Percentiles rank a stretch among this genome's conserved stretches.
Conservation (phyloP, 106 monocot species). For the Dendrobium catenatum region DNA sequence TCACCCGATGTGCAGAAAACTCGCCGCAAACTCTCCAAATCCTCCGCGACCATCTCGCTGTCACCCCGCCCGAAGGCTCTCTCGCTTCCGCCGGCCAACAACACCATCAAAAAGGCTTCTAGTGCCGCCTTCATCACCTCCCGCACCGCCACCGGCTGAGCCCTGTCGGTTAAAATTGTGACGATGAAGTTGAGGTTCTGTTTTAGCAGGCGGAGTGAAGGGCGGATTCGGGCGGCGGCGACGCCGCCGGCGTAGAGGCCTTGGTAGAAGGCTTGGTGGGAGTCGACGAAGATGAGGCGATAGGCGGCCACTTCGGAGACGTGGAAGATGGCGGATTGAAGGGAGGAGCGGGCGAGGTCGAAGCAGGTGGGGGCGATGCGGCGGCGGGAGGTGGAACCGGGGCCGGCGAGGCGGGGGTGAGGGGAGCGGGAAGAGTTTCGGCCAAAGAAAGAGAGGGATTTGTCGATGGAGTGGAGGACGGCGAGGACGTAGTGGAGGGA, state of each 20-base stretch:
- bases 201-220: conserved; percentile 10
- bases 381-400: conserved; percentile 5
- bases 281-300: conserved; percentile 31
- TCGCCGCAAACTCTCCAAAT: conserved; percentile 22
- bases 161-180: conserved; percentile 23
- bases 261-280: conserved; percentile 16
- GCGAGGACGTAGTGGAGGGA: conserved; percentile 36
- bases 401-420: not conserved
- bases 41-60: conserved; percentile 22
- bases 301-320: conserved; percentile 30
- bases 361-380: conserved; percentile 12
- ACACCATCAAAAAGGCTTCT: conserved; percentile 29
- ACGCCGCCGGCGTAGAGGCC: conserved; percentile 15
- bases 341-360: conserved; percentile 23
- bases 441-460: conserved; percentile 20
- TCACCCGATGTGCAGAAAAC: conserved; percentile 20
- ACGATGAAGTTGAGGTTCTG: conserved; percentile 24
- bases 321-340: conserved; percentile 25
- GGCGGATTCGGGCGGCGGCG: conserved; percentile 1
- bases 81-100: conserved; percentile 23
- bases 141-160: conserved; percentile 25
- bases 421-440: not conserved
- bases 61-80: conserved; percentile 16
- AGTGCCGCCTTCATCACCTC: conserved; percentile 33
- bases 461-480: conserved; percentile 32